Conservation (phyloP, 495 filamentous ascomycete genomes). For the Geopyxis carbonaria region DNA sequence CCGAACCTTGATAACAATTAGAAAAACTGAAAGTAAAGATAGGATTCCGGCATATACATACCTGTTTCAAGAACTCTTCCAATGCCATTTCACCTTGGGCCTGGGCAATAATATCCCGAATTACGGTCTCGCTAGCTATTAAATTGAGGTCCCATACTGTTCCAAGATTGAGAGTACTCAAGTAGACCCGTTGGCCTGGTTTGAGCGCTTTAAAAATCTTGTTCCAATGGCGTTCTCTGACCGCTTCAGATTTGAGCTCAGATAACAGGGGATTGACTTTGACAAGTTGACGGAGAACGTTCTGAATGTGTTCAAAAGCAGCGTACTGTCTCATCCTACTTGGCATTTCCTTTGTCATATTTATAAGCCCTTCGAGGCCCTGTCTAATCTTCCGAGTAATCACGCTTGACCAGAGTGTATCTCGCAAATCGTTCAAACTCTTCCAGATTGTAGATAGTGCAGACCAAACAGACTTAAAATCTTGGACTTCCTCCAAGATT, state of each 20-base stretch:
- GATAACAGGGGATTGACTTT: constrained; percentile 76
- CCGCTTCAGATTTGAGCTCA: constrained; percentile 92
- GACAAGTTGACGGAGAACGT: constrained; percentile 65
- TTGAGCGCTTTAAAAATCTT: constrained; percentile 93
- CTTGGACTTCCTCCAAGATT: constrained; percentile 89
- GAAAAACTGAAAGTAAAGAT: neutral
- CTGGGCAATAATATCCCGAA: constrained; percentile 82
- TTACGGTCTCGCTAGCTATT: constrained; percentile 62
- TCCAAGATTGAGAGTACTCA: constrained; percentile 82
- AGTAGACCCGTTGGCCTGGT: constrained; percentile 75
- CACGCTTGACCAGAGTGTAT: constrained; percentile 80
- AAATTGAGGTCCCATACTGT: constrained; percentile 97
- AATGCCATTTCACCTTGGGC: constrained; percentile 97
- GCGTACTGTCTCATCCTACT: constrained; percentile 98
- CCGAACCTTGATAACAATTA: constrained; percentile 34
- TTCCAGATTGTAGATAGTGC: constrained; percentile 92
- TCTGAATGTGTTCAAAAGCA: constrained; percentile 94
- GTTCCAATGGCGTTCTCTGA: constrained; percentile 89
- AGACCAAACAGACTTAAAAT: constrained; percentile 97
- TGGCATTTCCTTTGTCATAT: constrained; percentile 99
- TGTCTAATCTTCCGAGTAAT: constrained; percentile 80
- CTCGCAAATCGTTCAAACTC: constrained; percentile 81
- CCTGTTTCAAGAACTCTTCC: constrained; percentile 92
- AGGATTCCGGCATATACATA: constrained; percentile 1
- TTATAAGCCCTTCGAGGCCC: constrained; percentile 75